phyloP scores from a whole-genome alignment of 2,329 filamentous ascomycete species.

The Coniochaeta sp. region DNA sequence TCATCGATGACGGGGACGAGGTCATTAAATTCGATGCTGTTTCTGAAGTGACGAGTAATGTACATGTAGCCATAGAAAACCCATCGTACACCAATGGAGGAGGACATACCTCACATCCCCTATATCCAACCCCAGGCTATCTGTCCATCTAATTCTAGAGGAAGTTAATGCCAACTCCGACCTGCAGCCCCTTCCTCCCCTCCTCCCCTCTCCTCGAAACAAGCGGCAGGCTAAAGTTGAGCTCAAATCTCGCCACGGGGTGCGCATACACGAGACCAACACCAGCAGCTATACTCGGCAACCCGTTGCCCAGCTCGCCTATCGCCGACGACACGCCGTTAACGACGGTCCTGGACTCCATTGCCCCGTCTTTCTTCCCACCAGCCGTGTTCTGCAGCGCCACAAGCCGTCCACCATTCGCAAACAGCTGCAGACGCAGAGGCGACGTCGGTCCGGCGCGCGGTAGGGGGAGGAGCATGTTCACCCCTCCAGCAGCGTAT shows the following conservation, averaged over 20 bases:
- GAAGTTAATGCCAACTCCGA: constrained; percentile 96
- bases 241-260: constrained; percentile 84
- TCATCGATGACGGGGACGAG: too few species aligned
- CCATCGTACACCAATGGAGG: too few species aligned
- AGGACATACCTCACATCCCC: too few species aligned
- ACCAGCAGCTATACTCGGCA: constrained; percentile 81
- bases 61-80: too few species aligned
- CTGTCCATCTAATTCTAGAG: too few species aligned
- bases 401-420: constrained; percentile 82
- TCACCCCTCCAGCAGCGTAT: constrained; percentile 83
- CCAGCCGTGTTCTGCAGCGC: constrained; percentile 56
- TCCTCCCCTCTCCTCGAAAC: constrained; percentile 78
- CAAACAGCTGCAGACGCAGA: constrained; percentile 80
- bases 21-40: too few species aligned
- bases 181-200: constrained; percentile 81
- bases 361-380: constrained; percentile 30
- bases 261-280: constrained; percentile 92
- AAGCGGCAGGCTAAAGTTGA: constrained; percentile 89
- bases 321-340: constrained; percentile 55
- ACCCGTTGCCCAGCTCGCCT: constrained; percentile 61
- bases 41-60: too few species aligned
- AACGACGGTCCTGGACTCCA: constrained; percentile 38
- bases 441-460: constrained; percentile 75
- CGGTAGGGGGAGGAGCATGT: constrained; percentile 78
- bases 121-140: too few species aligned